Evolutionary conservation across 2,329 filamentous ascomycete genomes (phyloP), one percentile per base, ranked within the genome.

Genomic region (Arthrobotrys musiformis): DNA sequence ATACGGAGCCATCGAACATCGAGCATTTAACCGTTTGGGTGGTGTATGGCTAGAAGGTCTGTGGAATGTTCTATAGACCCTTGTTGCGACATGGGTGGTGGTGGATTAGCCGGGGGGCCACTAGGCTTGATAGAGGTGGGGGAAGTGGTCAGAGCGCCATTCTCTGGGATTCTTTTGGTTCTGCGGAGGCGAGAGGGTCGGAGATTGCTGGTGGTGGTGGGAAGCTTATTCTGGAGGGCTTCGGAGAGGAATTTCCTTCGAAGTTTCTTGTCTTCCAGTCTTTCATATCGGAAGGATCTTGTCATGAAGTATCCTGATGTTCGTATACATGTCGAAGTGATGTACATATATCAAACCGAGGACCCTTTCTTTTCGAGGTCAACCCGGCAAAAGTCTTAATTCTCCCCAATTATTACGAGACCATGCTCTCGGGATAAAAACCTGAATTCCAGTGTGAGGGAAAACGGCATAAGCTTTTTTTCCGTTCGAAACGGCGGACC

Each of bases 21-120:
- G 44, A 69, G n/a, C 46, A 76, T 76, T 70, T 68, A 76, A 69
- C 72, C 63, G 64, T 69, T 69, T 63, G 46, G 35, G 56, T 15
- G n/a, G 40, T 70, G 61, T 64, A 70, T 70, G 72, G 72, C 72
- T 76, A 69, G 72, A 76, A 76, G 70, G 64, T 64, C 58, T 33
- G 33, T 76, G 40, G 72, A 76, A 76, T 69, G 46, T 76, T 76
- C 72, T 63, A 70, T 37, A 44, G 37, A 76, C 64, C 63, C 72
- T 48, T 37, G 63, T 50, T 52, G 30, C 30, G 62, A 61, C 63
- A 68, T 62, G 72, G 63, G 64, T 63, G 42, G 52, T 35, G 52
- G 61, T 50, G 70, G 70, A 68, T 64, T 70, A 69, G 42, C 64
- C 63, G 64, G 64, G 46, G 54, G 33, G 68, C 30, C 5, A 37